Evolutionary conservation across 306 rosid species (phyloP).

Genomic region (Dicorynia guianensis): DNA sequence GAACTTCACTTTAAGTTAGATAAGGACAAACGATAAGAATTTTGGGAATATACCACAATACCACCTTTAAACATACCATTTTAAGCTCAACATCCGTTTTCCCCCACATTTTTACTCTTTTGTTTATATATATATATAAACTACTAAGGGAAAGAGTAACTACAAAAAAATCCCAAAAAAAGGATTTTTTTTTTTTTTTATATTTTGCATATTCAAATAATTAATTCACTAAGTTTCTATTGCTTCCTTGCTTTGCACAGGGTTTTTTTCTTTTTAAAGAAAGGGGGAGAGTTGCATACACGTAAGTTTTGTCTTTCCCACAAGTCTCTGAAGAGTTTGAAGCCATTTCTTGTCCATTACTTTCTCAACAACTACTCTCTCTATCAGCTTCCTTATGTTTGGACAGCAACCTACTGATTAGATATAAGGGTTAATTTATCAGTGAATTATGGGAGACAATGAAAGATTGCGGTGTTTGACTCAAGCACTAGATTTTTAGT

Average conservation of each 20-base stretch:
- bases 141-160: no score
- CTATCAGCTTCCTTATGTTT: conserved; percentile 44
- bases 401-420: conserved; percentile 50
- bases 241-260: conserved; percentile 30
- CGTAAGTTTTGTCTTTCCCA: conserved; percentile 49
- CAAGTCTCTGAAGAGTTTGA: conserved; percentile 54
- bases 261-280: background rate
- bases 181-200: conserved; percentile 11
- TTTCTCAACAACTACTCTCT: conserved; percentile 46
- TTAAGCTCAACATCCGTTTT: background rate
- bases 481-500: conserved; percentile 23
- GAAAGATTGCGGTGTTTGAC: conserved; percentile 50
- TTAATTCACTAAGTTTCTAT: conserved; percentile 23
- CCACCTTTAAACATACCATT: conserved; percentile 40
- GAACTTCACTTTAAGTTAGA: conserved; percentile 46
- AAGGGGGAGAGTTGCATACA: conserved; percentile 22
- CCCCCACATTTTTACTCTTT: no score
- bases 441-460: conserved; percentile 39
- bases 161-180: background rate
- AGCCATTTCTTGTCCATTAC: conserved; percentile 37
- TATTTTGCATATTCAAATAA: background rate
- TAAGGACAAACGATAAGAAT: conserved; percentile 40
- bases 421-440: conserved; percentile 13
- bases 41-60: conserved; percentile 43
- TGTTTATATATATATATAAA: no score